Percentiles rank a stretch among this genome's conserved stretches.
Evolutionary conservation across 768 basidiomycete species (phyloP).

Genomic region (Cytidiella melzeri): DNA sequence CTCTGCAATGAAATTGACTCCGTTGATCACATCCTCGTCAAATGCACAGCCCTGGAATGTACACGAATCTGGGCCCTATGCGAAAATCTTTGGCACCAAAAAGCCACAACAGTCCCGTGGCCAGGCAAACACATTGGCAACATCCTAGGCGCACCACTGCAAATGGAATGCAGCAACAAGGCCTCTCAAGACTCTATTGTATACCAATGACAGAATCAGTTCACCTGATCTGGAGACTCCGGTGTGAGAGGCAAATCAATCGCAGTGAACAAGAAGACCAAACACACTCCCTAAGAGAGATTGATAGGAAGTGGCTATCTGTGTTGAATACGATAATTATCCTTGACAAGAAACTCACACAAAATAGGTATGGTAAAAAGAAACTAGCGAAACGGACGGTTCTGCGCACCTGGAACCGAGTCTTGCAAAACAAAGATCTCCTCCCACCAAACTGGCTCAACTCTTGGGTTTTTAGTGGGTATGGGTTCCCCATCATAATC

Average conservation of each 20-base stretch:
- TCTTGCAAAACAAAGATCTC: not conserved
- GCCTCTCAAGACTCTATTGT: conserved; percentile 2
- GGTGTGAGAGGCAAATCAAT: conserved; percentile 7
- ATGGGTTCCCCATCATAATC: too few relatives aligned
- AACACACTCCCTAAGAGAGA: not conserved
- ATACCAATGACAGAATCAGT: conserved; percentile 8
- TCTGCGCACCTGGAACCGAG: not conserved
- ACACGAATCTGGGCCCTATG: too few relatives aligned
- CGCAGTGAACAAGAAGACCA: not conserved
- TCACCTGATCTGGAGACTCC: conserved; percentile 9
- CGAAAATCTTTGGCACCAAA: too few relatives aligned
- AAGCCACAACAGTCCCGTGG: too few relatives aligned
- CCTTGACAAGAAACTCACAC: not conserved
- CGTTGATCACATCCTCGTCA: too few relatives aligned
- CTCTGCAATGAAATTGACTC: too few relatives aligned
- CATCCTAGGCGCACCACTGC: too few relatives aligned
- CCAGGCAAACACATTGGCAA: too few relatives aligned
- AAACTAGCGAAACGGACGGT: not conserved
- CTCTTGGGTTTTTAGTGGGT: too few relatives aligned
- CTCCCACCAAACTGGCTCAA: conserved; percentile 3
- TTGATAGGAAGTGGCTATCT: not conserved
- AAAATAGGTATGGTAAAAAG: not conserved
- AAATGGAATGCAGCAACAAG: not conserved
- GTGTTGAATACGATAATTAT: not conserved
- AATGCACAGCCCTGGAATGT: too few relatives aligned